Evolutionary conservation across 176 grass and related monocot genomes (phyloP), one percentile per base, ranked within the genome.

Genomic region (Pharus latifolius): DNA sequence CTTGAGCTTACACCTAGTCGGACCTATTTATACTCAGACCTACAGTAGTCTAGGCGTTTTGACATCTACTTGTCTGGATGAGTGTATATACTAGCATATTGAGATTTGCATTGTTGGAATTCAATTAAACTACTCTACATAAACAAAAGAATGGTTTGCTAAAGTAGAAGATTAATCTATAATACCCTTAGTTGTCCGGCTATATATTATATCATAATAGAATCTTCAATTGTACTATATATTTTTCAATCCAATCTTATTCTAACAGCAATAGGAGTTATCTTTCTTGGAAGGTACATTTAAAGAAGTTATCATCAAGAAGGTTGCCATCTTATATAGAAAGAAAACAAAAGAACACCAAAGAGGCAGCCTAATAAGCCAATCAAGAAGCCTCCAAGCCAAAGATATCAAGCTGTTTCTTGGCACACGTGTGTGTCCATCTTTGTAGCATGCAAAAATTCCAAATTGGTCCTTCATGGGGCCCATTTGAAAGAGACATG

Each of bases 351-450:
- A 63, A 63, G 25, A 24, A 15, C 44, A 59, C 70, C 52, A 23
- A n/a, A 41, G 40, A 62, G 70, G 70, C 60, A 82, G 79, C 79
- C 70, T 82, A 82, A 82, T 82, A 75, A 60, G 18, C 44, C 70
- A 68, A 34, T 3, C 10, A 28, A 47, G 48, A 52, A 61, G 10
- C 63, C 1, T 82, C 63, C 80, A 69, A 69, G 68, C 24, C 14
- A 13, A 18, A 61, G 80, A 82, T 75, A 44, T 27, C 37, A 64
- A 59, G 79, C 53, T 82, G 79, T 63, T 17, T 60, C 54, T 23
- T 56, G 60, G 43, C 71, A 75, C 80, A 75, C 63, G 71, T 82
- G 53, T 82, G 53, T 60, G 80, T 68, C 62, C 63, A 60, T 17
- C 70, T 52, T 38, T 60, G 52, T 68, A 52, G 33, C 70, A 60